Conservation (phyloP, 2,329 filamentous ascomycete genomes). For the Diaporthe vaccinii region DNA sequence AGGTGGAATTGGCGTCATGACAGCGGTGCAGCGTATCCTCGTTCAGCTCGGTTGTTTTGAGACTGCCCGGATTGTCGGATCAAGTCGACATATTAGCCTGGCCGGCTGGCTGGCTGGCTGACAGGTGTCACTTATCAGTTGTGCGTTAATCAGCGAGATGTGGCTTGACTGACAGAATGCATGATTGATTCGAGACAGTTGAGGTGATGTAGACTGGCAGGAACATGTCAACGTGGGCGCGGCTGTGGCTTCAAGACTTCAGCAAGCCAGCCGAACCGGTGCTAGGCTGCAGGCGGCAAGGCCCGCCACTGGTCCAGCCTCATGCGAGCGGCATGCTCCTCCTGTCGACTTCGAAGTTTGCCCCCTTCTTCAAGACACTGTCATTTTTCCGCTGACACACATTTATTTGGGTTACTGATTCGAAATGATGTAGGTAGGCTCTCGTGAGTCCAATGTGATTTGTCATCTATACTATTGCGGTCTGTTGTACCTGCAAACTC, state of each 20-base stretch:
- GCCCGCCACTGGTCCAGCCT: constrained; percentile 3
- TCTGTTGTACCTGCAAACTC: background rate
- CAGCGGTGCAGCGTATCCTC: background rate
- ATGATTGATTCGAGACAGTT: background rate
- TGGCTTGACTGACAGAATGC: constrained; percentile 4
- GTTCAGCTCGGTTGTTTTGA: constrained; percentile 7
- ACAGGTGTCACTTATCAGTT: background rate
- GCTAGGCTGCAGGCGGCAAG: constrained; percentile 26
- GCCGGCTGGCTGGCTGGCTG: background rate
- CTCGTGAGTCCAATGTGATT: background rate
- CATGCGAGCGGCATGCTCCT: background rate
- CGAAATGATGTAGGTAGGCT: background rate
- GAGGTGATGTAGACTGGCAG: constrained; percentile 2
- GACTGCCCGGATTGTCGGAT: constrained; percentile 1
- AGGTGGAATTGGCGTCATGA: background rate
- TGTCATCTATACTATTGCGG: background rate
- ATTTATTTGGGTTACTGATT: background rate
- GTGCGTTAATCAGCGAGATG: background rate
- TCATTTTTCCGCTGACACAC: background rate
- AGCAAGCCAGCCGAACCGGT: constrained; percentile 15
- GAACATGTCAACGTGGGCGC: constrained; percentile 13
- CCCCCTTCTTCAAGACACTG: background rate
- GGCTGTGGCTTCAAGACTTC: constrained; percentile 21
- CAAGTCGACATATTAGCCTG: background rate
- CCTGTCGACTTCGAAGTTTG: background rate